Evolutionary conservation across 2,329 filamentous ascomycete species (phyloP), one percentile per base, ranked within the genome.

Genomic region (Hypoxylon rubiginosum): DNA sequence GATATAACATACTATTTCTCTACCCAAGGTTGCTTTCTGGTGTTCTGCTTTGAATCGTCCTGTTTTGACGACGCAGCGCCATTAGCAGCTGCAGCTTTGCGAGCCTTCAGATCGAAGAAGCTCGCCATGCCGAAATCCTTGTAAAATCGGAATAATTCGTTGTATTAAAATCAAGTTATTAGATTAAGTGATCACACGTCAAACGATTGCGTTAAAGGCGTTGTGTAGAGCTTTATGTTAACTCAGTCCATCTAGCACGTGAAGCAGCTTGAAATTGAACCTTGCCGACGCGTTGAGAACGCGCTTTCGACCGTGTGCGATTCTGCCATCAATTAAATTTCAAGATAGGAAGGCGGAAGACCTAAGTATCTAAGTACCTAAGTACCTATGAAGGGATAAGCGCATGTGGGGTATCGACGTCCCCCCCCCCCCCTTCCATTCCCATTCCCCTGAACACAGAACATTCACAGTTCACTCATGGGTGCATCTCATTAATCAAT

Each of bases 21-120:
- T 57, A 98, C 95, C 96, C 96, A 99, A 74, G 96, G 96, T 76
- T 97, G 95, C 72, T 90, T 84, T 75, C 87, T 87, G 71, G 85
- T 85, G 30, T 84, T 84, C 64, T 92, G 88, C 76, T 88, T 91
- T 75, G 84, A 85, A 63, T 83, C 86, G 70, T 90, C 86, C 58
- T 84, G 80, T 80, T 95, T 97, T 57, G 86, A 86, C 48, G 91
- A 88, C 19, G 86, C 80, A 63, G 81, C 78, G 53, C 85, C 86
- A 78, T 88, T 91, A 43, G 88, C 83, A 1, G 84, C 85, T n/a
- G 92, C 92, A 58, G 91, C 92, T 76, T 93, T 93, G 36, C 95
- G 90, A 58, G 95, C 95, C 81, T 97, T 97, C 75, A 97, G 86
- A 79, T 97, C 95, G 82, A 99, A 99, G 81, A 99, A 99, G 77